These are phyloP conservation scores for Venturia asperata DNA, from an alignment of 2,329 filamentous ascomycete species.

Conservation along the genomic window DNA sequence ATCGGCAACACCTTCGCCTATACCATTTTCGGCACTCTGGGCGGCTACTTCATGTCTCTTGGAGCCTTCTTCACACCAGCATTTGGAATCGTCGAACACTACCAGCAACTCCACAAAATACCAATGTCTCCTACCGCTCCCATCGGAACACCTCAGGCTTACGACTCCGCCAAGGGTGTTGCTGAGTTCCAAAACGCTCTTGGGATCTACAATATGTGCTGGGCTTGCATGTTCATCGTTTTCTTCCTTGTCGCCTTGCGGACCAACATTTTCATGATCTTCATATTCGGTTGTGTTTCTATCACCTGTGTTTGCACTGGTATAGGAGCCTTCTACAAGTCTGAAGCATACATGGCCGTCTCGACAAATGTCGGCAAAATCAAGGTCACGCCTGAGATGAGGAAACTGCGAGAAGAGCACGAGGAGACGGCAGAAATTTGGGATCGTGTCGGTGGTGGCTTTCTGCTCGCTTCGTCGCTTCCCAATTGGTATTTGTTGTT, in stretches of 20 bases:
- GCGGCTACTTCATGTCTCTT: constrained; percentile 14
- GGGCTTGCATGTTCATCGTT: constrained; percentile 15
- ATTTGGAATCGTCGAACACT: constrained; percentile 6
- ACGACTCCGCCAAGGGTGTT: not conserved
- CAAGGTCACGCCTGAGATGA: not conserved
- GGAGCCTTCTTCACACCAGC: constrained; percentile 15
- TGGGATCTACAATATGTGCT: constrained; percentile 14
- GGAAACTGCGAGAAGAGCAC: not conserved
- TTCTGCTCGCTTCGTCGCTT: not conserved
- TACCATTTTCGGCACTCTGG: constrained; percentile 15
- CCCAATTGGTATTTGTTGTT: constrained; percentile 12
- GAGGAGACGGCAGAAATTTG: not conserved
- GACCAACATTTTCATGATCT: constrained; percentile 16
- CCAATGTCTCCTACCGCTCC: constrained; percentile 1
- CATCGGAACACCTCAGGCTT: not conserved
- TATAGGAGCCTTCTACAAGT: not conserved
- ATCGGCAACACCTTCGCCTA: constrained; percentile 17
- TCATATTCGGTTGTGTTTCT: constrained; percentile 14
- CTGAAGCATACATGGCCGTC: constrained; percentile 10
- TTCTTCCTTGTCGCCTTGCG: constrained; percentile 16
- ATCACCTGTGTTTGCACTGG: constrained; percentile 3
- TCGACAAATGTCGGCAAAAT: not conserved
- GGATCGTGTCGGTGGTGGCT: constrained; percentile 12
- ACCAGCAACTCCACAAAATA: not conserved
- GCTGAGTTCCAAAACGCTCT: constrained; percentile 13